Evolutionary conservation across 148 eudicot species (phyloP), one percentile per base, ranked within the genome.

Genomic region (Rhododendron kiyosumense): DNA sequence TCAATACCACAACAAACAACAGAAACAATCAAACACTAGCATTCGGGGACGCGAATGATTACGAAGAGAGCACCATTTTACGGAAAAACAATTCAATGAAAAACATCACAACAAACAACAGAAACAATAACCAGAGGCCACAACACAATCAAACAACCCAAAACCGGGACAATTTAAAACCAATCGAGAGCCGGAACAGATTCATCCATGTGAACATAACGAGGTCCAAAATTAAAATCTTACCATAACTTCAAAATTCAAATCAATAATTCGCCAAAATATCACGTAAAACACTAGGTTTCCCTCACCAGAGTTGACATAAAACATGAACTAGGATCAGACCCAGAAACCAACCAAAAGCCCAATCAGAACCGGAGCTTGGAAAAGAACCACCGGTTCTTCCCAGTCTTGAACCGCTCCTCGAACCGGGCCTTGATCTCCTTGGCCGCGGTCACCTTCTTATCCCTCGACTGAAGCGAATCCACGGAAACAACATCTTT

Each of bases 331-430:
- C 18, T 18, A 57, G 18, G 18, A 52, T 14, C 59, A 52, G 17
- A 52, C 17, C 59, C 59, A 52, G 20, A 52, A 52, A 52, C 5
- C 59, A 57, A 57, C 22, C 24, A 3, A 18, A 57, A 5, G 5
- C 18, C 59, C 18, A 59, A 59, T 81, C 82, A 87, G 73, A 87
- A 87, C 48, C 89, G 73, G 84, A 89, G 89, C 89, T 89, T 89
- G 84, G 91, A 85, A 52, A 89, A 89, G 91, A 89, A 89, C 91
- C 91, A 89, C 81, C 91, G 34, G 78, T 89, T 89, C 89, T 89
- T 89, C 22, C 90, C 90, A 17, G 87, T 81, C 90, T 87, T 89
- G 88, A 89, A 89, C 85, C 91, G 52, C 86, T 89, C 91, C 91
- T 89, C 89, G 81, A 89, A 83, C 41, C 84, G 74, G 0, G 87